Evolutionary conservation across 2,329 filamentous ascomycete species (phyloP).

Genomic region (Onygenales sp.): DNA sequence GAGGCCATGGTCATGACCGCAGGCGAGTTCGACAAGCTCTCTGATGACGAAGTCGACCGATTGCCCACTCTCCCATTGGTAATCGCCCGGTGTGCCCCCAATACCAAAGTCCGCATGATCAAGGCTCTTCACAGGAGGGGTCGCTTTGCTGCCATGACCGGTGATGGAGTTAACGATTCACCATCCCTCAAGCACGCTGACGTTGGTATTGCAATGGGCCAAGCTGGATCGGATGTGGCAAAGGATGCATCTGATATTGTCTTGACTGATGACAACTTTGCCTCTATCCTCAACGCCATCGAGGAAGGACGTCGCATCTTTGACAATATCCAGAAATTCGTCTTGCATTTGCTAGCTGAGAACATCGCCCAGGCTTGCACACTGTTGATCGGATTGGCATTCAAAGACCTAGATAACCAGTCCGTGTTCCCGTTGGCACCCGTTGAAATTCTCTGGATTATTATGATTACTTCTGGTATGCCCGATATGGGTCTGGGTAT

Average conservation of each 20-base stretch:
- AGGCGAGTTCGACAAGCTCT: conserved; percentile 67
- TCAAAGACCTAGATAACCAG: conserved; percentile 60
- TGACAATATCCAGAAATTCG: conserved; percentile 83
- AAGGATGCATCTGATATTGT: conserved; percentile 55
- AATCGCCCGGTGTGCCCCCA: conserved; percentile 49
- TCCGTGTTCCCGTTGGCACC: conserved; percentile 82
- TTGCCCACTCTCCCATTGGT: conserved; percentile 48
- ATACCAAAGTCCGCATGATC: conserved; percentile 78
- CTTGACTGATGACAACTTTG: conserved; percentile 44
- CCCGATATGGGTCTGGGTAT: conserved; percentile 83
- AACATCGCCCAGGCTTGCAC: conserved; percentile 80
- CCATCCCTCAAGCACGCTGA: conserved; percentile 73
- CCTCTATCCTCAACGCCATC: conserved; percentile 73
- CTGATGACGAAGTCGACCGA: conserved; percentile 60
- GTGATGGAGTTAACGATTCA: conserved; percentile 81
- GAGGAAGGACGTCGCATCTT: conserved; percentile 79
- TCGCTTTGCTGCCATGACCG: conserved; percentile 76
- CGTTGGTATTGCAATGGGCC: conserved; percentile 81
- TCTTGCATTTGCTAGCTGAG: conserved; percentile 67
- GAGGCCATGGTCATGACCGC: conserved; percentile 64
- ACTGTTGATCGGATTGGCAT: conserved; percentile 69
- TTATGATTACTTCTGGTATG: conserved; percentile 82
- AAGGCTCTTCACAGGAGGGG: conserved; percentile 49
- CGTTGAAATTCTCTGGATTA: conserved; percentile 86
- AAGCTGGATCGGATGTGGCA: conserved; percentile 71